Evolutionary conservation across 1,284 basidiomycete genomes (phyloP).

Genomic region (Cystobasidium slooffiae): DNA sequence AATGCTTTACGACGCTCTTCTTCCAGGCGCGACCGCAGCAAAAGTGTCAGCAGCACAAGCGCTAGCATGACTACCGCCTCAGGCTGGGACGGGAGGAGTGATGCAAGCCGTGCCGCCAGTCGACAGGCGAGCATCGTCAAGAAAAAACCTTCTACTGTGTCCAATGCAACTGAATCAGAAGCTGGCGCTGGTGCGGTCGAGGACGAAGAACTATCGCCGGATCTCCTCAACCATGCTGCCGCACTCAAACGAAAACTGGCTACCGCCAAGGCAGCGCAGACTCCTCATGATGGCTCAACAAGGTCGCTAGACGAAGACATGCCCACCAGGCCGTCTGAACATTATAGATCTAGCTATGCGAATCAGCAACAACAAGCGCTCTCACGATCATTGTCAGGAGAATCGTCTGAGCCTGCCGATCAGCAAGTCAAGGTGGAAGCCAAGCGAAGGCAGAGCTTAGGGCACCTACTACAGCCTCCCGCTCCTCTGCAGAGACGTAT

Average conservation of each 20-base stretch:
- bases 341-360: constrained; percentile 23
- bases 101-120: constrained; percentile 40
- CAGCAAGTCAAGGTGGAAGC: neutral
- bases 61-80: constrained; percentile 42
- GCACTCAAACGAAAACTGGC: constrained; percentile 24
- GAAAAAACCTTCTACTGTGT: constrained; percentile 29
- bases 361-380: constrained; percentile 17
- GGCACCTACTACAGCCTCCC: constrained; percentile 18
- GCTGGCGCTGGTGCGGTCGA: neutral
- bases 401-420: constrained; percentile 13
- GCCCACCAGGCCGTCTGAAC: constrained; percentile 18
- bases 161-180: constrained; percentile 5
- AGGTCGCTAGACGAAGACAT: constrained; percentile 7
- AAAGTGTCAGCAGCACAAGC: constrained; percentile 43
- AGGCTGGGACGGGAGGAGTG: constrained; percentile 37
- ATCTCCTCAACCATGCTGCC: constrained; percentile 14
- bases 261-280: constrained; percentile 21
- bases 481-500: constrained; percentile 1
- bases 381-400: constrained; percentile 40
- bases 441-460: constrained; percentile 8
- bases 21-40: constrained; percentile 26
- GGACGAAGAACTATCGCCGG: constrained; percentile 6
- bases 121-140: constrained; percentile 45
- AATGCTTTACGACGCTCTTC: constrained; percentile 10
- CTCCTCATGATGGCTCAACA: constrained; percentile 24